phyloP scores from a whole-genome alignment of 106 monocot genomes.

The Apostasia ramifera region DNA sequence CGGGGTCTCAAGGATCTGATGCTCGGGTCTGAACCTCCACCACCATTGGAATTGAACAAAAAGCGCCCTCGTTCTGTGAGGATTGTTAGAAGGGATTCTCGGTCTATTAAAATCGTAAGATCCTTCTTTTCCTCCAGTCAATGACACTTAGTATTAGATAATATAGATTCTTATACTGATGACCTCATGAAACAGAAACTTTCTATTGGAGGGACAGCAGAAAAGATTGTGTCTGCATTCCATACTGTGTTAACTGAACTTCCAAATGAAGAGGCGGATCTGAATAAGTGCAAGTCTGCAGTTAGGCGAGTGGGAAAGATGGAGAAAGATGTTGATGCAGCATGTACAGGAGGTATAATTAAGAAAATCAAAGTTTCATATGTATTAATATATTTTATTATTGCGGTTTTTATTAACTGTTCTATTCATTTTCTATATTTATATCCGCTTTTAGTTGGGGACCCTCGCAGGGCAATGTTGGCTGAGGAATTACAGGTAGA shows the following conservation, averaged over 20 bases:
- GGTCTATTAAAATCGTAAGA: conserved; percentile 82
- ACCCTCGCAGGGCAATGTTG: conserved; percentile 56
- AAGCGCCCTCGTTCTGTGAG: conserved; percentile 75
- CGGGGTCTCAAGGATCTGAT: conserved; percentile 74
- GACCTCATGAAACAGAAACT: conserved; percentile 56
- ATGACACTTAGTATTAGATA: background rate
- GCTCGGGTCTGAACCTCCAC: conserved; percentile 68
- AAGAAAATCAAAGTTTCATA: background rate
- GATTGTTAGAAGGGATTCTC: conserved; percentile 81
- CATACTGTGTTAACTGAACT: conserved; percentile 61
- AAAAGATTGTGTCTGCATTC: conserved; percentile 90
- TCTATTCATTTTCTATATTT: conserved; percentile 20
- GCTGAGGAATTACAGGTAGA: conserved; percentile 57
- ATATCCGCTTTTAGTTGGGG: conserved; percentile 42
- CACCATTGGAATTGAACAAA: conserved; percentile 70
- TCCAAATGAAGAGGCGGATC: conserved; percentile 54
- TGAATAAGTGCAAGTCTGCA: conserved; percentile 64
- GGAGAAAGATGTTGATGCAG: conserved; percentile 79
- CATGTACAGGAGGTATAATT: conserved; percentile 40
- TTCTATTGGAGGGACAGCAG: conserved; percentile 77
- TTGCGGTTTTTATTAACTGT: background rate
- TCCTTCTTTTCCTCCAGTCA: background rate
- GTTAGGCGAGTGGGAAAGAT: conserved; percentile 57
- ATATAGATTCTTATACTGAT: background rate
- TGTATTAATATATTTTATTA: too few species aligned